phyloP scores from a whole-genome alignment of 371 early-diverging fungal species.

The Mucor irregularis region DNA sequence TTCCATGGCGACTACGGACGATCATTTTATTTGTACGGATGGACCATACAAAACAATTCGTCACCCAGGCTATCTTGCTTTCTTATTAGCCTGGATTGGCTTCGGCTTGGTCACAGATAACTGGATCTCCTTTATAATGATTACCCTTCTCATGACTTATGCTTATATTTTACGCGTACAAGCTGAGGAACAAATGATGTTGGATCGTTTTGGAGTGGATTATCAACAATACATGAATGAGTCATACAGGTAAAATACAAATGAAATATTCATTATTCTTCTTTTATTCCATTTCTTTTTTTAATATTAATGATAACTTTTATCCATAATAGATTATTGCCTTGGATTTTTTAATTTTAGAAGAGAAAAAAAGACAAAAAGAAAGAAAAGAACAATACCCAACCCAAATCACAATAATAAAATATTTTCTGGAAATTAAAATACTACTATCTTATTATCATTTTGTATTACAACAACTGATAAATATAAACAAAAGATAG shows the following conservation, averaged over 20 bases:
- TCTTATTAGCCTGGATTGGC: conserved; percentile 43
- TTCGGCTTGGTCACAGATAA: conserved; percentile 34
- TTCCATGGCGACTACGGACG: conserved; percentile 39
- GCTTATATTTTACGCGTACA: conserved; percentile 31
- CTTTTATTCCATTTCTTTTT: too few relatives aligned
- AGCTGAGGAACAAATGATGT: conserved; percentile 45
- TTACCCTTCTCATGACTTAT: conserved; percentile 15
- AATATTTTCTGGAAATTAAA: too few relatives aligned
- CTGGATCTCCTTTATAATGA: conserved; percentile 23
- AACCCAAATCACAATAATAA: too few relatives aligned
- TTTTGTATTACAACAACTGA: too few relatives aligned
- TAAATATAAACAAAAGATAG: too few relatives aligned
- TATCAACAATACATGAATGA: conserved; percentile 48
- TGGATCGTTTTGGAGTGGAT: conserved; percentile 43
- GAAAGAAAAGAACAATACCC: too few relatives aligned
- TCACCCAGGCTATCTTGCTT: conserved; percentile 42
- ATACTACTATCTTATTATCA: too few relatives aligned
- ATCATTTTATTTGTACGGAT: conserved; percentile 44
- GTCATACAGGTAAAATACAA: conserved; percentile 39
- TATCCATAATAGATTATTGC: too few relatives aligned
- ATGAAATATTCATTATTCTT: too few relatives aligned
- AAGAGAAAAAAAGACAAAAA: too few relatives aligned
- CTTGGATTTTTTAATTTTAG: too few relatives aligned
- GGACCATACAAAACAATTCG: conserved; percentile 42
- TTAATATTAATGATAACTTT: too few relatives aligned